phyloP scores from a whole-genome alignment of 352 stramenopile genomes.

The Phytophthora sp. region DNA sequence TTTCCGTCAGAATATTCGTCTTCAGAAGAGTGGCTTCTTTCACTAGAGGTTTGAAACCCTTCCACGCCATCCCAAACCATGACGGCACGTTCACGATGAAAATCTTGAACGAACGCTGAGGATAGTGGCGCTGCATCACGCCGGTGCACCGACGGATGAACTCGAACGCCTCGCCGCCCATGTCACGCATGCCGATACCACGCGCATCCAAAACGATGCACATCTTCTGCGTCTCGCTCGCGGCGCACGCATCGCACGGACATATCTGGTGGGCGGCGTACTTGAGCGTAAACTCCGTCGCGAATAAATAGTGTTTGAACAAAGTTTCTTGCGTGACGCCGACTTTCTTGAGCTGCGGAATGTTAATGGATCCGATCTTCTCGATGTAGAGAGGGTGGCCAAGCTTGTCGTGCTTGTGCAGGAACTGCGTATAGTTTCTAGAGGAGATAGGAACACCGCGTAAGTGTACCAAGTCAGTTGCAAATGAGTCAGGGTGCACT shows the following conservation, averaged over 20 bases:
- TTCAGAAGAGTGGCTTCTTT: constrained; percentile 90
- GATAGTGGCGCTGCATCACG: constrained; percentile 87
- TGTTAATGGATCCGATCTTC: constrained; percentile 84
- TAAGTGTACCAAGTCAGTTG: background rate
- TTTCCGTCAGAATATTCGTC: constrained; percentile 84
- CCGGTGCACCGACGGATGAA: constrained; percentile 83
- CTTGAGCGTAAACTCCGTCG: constrained; percentile 86
- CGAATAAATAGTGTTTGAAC: constrained; percentile 85
- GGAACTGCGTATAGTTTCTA: constrained; percentile 79
- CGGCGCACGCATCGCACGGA: constrained; percentile 54
- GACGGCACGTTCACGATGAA: constrained; percentile 92
- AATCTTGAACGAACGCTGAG: constrained; percentile 90
- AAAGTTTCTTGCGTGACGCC: constrained; percentile 72
- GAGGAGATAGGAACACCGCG: background rate
- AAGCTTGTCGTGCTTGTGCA: constrained; percentile 84
- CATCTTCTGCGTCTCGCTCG: constrained; percentile 77
- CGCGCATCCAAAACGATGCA: constrained; percentile 74
- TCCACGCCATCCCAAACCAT: constrained; percentile 92
- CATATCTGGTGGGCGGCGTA: constrained; percentile 70
- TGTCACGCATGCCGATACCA: constrained; percentile 75
- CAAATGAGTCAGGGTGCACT: constrained; percentile 8
- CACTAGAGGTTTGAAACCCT: constrained; percentile 87
- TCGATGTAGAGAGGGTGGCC: constrained; percentile 84
- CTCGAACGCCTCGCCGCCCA: constrained; percentile 77
- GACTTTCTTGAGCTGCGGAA: constrained; percentile 75